A percentile compares a stretch with the other conserved stretches of the same genome.
Evolutionary conservation across 2,329 filamentous ascomycete species (phyloP).

Genomic region (Ascochyta fabae): DNA sequence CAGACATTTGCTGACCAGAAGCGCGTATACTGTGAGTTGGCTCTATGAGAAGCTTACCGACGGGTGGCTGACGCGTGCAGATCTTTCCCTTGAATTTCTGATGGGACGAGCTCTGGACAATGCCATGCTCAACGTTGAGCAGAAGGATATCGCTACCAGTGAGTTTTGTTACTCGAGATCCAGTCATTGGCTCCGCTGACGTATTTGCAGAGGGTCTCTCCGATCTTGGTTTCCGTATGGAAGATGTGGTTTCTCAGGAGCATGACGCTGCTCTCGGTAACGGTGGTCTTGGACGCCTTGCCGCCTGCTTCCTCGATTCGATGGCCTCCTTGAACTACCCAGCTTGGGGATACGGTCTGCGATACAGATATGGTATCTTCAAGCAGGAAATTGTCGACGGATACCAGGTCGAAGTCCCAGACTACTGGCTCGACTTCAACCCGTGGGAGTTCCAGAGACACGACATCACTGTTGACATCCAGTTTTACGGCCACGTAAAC

Average conservation of each 20-base stretch:
- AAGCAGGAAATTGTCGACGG: constrained; percentile 99
- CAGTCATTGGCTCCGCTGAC: constrained; percentile 20
- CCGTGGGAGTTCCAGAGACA: constrained; percentile 98
- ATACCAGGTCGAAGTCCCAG: constrained; percentile 96
- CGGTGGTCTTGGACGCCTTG: constrained; percentile 90
- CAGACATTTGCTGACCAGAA: constrained; percentile 92
- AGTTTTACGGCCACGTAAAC: constrained; percentile 89
- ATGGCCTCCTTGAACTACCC: constrained; percentile 93
- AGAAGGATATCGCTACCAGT: constrained; percentile 86
- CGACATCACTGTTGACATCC: constrained; percentile 93
- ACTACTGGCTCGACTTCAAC: constrained; percentile 99
- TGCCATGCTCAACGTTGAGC: constrained; percentile 93
- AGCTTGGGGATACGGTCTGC: constrained; percentile 95
- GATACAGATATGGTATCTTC: constrained; percentile 95
- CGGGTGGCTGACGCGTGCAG: constrained; percentile 46
- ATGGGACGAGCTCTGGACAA: constrained; percentile 98
- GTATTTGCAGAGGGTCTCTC: constrained; percentile 72
- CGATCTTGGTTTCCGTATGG: constrained; percentile 94
- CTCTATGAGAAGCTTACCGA: background rate
- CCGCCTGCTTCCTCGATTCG: constrained; percentile 96
- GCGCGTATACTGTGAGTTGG: constrained; percentile 79
- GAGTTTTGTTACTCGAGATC: constrained; percentile 35
- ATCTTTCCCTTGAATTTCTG: constrained; percentile 94
- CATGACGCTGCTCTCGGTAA: constrained; percentile 97
- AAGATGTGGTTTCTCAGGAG: constrained; percentile 93